These are phyloP conservation scores for Backusella liffmaniae DNA, from an alignment of 192 early-diverging fungal genomes.

Conservation along the genomic window DNA sequence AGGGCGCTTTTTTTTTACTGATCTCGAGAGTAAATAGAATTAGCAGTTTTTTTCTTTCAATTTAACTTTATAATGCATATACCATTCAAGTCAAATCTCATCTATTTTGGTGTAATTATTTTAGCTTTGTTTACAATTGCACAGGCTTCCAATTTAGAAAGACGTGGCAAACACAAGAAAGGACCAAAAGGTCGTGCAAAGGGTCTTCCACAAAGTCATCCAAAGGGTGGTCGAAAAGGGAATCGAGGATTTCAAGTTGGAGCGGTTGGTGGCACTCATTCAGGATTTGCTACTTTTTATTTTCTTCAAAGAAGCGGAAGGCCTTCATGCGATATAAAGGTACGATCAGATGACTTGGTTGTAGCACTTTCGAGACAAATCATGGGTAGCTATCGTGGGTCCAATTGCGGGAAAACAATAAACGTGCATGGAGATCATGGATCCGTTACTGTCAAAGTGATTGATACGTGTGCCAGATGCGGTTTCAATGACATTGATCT, in stretches of 20 bases:
- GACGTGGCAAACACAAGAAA: constrained; percentile 2
- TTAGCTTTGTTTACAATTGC: not conserved
- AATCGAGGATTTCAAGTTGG: not conserved
- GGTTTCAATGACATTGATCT: constrained; percentile 5
- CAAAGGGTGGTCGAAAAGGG: not conserved
- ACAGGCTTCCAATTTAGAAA: not conserved
- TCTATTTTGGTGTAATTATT: not conserved
- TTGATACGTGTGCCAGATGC: constrained; percentile 18
- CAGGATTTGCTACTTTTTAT: not conserved
- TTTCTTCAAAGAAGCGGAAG: not conserved
- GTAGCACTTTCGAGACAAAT: constrained; percentile 1
- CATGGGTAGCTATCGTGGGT: not conserved
- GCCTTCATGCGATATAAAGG: not conserved
- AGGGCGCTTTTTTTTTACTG: not conserved
- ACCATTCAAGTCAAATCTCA: not conserved
- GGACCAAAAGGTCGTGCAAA: not conserved
- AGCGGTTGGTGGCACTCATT: not conserved
- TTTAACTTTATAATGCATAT: not conserved
- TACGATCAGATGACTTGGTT: not conserved
- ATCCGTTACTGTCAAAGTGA: constrained; percentile 31
- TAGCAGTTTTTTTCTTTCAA: not conserved
- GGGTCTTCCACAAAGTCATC: not conserved
- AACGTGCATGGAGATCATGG: constrained; percentile 36
- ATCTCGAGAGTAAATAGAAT: not conserved
- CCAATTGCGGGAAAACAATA: constrained; percentile 15